Percentiles rank a stretch among this genome's conserved stretches.
Evolutionary conservation across 2,329 filamentous ascomycete genomes (phyloP).

Genomic region (Chaetomium sp.): DNA sequence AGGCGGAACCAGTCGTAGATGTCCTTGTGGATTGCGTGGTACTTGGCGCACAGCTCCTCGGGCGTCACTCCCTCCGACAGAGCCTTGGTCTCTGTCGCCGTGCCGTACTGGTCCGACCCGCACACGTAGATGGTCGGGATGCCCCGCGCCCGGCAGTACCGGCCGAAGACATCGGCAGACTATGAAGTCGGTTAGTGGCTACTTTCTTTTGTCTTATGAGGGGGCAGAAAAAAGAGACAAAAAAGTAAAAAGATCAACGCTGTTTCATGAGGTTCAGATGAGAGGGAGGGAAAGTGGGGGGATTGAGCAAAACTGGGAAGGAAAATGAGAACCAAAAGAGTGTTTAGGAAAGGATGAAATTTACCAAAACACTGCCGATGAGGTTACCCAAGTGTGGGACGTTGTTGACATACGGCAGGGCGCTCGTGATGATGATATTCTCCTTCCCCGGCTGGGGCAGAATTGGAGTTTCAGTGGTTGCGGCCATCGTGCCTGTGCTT

Average conservation of each 20-base stretch:
- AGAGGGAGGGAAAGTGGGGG: neutral
- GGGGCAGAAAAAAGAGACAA: neutral
- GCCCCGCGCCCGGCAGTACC: slow-evolving; percentile 73
- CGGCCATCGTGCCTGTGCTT: slow-evolving; percentile 13
- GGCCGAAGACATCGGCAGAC: slow-evolving; percentile 79
- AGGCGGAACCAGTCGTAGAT: slow-evolving; percentile 97
- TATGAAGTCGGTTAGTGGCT: slow-evolving; percentile 8
- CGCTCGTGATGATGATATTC: slow-evolving; percentile 86
- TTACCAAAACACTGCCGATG: slow-evolving; percentile 68
- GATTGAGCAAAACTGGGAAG: neutral
- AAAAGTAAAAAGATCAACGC: neutral
- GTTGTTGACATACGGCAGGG: slow-evolving; percentile 78
- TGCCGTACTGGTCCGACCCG: slow-evolving; percentile 89
- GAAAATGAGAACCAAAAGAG: neutral
- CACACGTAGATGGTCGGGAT: slow-evolving; percentile 79
- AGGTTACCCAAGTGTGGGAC: slow-evolving; percentile 84
- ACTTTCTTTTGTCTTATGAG: neutral
- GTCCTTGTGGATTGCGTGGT: slow-evolving; percentile 80
- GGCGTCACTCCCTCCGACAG: slow-evolving; percentile 81
- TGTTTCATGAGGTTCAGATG: neutral
- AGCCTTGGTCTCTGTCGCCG: slow-evolving; percentile 91
- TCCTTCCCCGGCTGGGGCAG: slow-evolving; percentile 66
- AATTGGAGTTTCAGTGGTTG: slow-evolving; percentile 35
- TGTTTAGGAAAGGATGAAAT: neutral
- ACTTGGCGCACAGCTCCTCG: slow-evolving; percentile 82